Evolutionary conservation across 2,329 filamentous ascomycete species (phyloP).

Genomic region (Aspergillus versicolor): DNA sequence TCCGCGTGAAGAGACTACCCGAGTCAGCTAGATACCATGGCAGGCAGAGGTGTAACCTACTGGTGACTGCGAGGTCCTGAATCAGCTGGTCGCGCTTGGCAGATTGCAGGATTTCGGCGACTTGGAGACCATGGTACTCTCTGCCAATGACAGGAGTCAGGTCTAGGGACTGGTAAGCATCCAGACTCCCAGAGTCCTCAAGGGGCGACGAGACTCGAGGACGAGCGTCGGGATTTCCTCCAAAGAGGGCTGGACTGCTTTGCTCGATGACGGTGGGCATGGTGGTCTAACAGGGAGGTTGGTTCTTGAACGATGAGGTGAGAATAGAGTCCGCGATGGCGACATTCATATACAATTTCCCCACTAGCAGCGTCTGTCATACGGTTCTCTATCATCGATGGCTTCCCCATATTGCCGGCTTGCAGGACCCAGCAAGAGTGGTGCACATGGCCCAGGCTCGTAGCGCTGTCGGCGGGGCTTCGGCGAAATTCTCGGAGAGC

Average conservation of each 20-base stretch:
- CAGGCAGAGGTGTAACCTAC: conserved; percentile 39
- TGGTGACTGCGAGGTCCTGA: conserved; percentile 65
- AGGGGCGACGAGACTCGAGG: conserved; percentile 33
- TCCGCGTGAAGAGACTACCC: conserved; percentile 62
- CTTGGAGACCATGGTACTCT: conserved; percentile 40
- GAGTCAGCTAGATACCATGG: not conserved
- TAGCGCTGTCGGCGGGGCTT: conserved; percentile 20
- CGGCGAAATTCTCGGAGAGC: conserved; percentile 28
- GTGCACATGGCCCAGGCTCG: not conserved
- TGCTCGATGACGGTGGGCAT: conserved; percentile 20
- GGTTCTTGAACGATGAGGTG: not conserved
- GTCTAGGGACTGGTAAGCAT: conserved; percentile 41
- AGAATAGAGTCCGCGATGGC: not conserved
- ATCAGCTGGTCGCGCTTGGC: conserved; percentile 63
- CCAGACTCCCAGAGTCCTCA: conserved; percentile 37
- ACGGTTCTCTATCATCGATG: not conserved
- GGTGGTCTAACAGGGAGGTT: not conserved
- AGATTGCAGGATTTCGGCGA: conserved; percentile 56
- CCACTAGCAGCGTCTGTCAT: not conserved
- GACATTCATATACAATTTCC: conserved; percentile 2
- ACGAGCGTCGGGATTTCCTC: conserved; percentile 24
- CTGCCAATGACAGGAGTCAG: conserved; percentile 42
- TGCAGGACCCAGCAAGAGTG: not conserved
- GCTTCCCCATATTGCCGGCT: no score
- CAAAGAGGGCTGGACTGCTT: conserved; percentile 15